Base-by-base conservation (phyloP, 805 yeast species). In the Saccharomycopsis synnaedendra region DNA sequence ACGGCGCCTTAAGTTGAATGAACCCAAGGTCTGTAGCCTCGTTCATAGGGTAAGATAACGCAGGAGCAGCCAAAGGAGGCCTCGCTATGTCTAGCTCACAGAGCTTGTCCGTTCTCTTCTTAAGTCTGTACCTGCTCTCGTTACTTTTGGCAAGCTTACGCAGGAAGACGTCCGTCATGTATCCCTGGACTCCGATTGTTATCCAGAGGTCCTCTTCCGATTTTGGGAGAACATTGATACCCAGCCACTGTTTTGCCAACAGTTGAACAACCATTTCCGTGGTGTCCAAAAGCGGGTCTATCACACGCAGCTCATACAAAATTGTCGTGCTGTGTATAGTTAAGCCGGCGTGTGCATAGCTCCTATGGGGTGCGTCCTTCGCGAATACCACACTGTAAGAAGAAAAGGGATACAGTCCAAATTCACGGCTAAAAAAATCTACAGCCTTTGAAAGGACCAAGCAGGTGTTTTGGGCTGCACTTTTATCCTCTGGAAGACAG, bases 381-480 rank as follows among this genome's bases (percentile, higher is more conserved):
- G 90, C 80, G 61, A 90, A 87, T 1, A 83, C 79, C 37, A 93
- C 57, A 0, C 88, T 75, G 57, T 82, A 88, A 29, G 93, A 79
- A 11, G 87, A 77, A 58, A 86, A 90, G 0, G 98, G 97, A 54
- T 79, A 94, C 0, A 97, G 85, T 4, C 97, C 96, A 62, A 82
- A 93, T 55, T 89, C 96, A 54, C 83, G 80, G 45, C 87, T 79
- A 56, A 78, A 87, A 58, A 74, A 88, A 51, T 88, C 95, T 57
- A 93, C 70, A 0, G 95, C 95, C 56, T 76, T 79, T 55, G 78
- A 78, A 4, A 89, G 67, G 43, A 88, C 82, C 5, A 85, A 67
- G 33, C 95, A 83, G 0, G 95, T 76, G 58, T 89, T 89, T 29
- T 71, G 56, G 8, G 81, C 80, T 60, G 75, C 63, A 41, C 72